Evolutionary conservation across 2,329 filamentous ascomycete species (phyloP).

Genomic region (Calonectria hawksworthii): DNA sequence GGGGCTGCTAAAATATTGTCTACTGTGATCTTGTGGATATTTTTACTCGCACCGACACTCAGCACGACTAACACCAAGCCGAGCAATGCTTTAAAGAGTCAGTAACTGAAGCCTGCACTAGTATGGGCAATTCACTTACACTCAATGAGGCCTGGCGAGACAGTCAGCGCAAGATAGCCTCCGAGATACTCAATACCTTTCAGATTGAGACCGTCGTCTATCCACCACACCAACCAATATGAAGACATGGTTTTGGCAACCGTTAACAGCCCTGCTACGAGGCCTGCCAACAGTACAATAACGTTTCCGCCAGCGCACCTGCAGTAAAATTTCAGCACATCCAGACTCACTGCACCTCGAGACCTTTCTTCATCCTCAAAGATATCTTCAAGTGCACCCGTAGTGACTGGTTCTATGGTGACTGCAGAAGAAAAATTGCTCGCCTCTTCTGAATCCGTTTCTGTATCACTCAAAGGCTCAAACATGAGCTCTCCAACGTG

Average conservation of each 20-base stretch:
- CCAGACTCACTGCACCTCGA: not conserved
- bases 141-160: not conserved
- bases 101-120: not conserved
- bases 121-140: not conserved
- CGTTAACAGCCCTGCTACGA: not conserved
- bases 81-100: not conserved
- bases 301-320: not conserved
- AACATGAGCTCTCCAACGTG: not conserved
- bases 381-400: not conserved
- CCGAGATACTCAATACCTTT: not conserved
- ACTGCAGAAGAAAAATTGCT: not conserved
- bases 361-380: constrained; percentile 3
- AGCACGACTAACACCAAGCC: not conserved
- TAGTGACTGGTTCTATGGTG: not conserved
- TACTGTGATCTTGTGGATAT: not conserved
- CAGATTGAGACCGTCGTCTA: not conserved
- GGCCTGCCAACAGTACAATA: not conserved
- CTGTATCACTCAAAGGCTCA: not conserved
- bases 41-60: not conserved
- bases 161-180: constrained; percentile 1
- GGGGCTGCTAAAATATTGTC: not conserved
- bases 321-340: not conserved
- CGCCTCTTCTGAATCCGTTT: not conserved
- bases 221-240: constrained; percentile 3
- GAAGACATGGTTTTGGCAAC: not conserved